A percentile compares a stretch with the other conserved stretches of the same genome.
phyloP scores from a whole-genome alignment of 176 grass and related monocot genomes.

The Guadua angustifolia region DNA sequence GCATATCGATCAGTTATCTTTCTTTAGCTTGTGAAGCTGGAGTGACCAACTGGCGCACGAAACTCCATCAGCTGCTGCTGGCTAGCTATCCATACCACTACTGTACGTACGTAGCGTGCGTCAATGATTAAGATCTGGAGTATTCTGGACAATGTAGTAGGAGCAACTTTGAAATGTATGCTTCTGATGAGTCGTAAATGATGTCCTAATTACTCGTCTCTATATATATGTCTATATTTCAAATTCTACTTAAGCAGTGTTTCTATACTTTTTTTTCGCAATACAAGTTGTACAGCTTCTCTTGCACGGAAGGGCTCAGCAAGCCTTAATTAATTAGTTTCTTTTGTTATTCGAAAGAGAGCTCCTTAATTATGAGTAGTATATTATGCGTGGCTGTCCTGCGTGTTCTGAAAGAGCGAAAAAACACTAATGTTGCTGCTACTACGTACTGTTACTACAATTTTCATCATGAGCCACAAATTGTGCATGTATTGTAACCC shows the following conservation, averaged over 20 bases:
- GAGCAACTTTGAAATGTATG: neutral
- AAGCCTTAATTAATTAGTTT: neutral
- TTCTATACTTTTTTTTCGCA: neutral
- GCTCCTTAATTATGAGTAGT: too few relatives aligned
- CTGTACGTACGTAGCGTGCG: neutral
- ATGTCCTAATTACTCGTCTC: neutral
- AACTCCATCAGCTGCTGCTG: neutral
- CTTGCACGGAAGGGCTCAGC: neutral
- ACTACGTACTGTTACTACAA: neutral
- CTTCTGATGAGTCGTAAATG: neutral
- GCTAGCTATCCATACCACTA: neutral
- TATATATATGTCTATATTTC: neutral
- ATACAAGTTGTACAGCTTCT: neutral
- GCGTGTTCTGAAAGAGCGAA: neutral
- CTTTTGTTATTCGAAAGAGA: neutral
- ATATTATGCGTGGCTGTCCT: neutral
- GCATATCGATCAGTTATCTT: neutral
- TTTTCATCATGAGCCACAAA: too few relatives aligned
- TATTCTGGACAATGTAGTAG: neutral
- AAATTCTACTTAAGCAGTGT: neutral
- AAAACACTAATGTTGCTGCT: neutral
- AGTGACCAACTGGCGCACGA: neutral
- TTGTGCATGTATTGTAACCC: neutral
- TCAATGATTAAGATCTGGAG: neutral
- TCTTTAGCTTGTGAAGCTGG: neutral